phyloP scores from a whole-genome alignment of 78 protist species.

The Polysphondylium violaceum region DNA sequence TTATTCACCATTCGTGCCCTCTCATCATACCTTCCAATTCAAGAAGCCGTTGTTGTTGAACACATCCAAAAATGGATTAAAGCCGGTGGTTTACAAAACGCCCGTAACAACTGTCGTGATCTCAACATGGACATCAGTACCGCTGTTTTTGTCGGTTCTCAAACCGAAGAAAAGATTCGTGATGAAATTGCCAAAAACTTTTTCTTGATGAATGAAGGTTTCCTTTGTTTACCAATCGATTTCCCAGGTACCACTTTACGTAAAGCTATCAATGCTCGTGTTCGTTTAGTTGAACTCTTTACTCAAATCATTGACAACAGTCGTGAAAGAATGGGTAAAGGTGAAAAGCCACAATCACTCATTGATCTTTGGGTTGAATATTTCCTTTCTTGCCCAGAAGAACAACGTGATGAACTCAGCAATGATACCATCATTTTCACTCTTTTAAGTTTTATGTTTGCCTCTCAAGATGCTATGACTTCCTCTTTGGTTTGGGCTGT shows the following conservation, averaged over 20 bases:
- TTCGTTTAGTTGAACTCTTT: constrained; percentile 52
- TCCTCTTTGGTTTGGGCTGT: constrained; percentile 81
- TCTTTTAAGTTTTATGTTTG: constrained; percentile 83
- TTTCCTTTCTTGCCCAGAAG: constrained; percentile 54
- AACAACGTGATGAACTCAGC: constrained; percentile 40
- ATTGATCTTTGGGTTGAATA: constrained; percentile 72
- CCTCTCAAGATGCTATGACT: constrained; percentile 87
- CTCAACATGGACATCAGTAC: constrained; percentile 78
- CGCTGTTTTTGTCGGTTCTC: constrained; percentile 84
- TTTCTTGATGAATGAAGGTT: constrained; percentile 80
- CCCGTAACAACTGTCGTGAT: constrained; percentile 67
- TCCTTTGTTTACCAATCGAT: constrained; percentile 79
- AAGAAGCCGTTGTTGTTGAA: constrained; percentile 51
- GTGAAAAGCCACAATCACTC: constrained; percentile 61
- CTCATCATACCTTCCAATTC: constrained; percentile 77
- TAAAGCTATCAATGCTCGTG: constrained; percentile 69
- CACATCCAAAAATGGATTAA: constrained; percentile 64
- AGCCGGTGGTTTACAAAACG: constrained; percentile 6
- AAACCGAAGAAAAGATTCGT: constrained; percentile 25
- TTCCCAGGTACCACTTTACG: constrained; percentile 81
- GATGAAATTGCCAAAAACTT: constrained; percentile 66
- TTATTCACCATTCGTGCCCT: constrained; percentile 85
- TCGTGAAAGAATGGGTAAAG: constrained; percentile 48
- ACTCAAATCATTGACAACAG: constrained; percentile 23
- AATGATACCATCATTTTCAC: constrained; percentile 43